Base-by-base conservation (phyloP, 225 moss, liverwort and hornwort genomes). In the Polytrichum formosum region DNA sequence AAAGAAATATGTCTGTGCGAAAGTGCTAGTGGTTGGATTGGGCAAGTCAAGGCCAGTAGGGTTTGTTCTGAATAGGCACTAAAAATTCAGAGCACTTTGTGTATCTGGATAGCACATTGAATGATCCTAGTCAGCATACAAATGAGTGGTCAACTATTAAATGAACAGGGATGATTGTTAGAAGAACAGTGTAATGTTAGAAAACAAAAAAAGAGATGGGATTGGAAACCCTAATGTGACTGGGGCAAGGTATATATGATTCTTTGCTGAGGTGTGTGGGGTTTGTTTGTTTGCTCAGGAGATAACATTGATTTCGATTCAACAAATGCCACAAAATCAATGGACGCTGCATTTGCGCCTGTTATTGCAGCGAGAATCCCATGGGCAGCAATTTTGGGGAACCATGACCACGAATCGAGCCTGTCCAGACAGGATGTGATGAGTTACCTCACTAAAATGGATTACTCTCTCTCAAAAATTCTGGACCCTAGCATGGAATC, bases 351-450 rank as follows among this genome's bases (percentile, higher is more conserved):
- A 28, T 89, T 97, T 76, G 70, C 80, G 28, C 96, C 93, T 55
- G 96, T 92, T 58, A 89, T 93, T 56, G 89, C 87, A 66, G 87
- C 96, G 61, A 88, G 88, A 54, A 79, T 93, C 60, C 93, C 96
- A 22, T 97, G 96, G 96, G 96, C 92, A 66, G 93, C 96, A 66
- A 66, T 97, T 60, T 56, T 97, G 58, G 96, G 93, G 60, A 97
- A 97, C 67, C 96, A 97, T 73, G 96, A 97, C 67, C 91, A 90
- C 60, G 93, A 97, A 67, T 93, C 96, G 27, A 93, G n/a, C 31
- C 74, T 97, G 63, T 63, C 76, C 7, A 79, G 93, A 69, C 80
- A 71, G n/a, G 82, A 86, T 6, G 72, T 91, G 60, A 93, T 97
- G 92, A 78, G 81, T 8, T 93, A 92, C 74, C 80, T 97, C 22